phyloP scores from a whole-genome alignment of 2,329 filamentous ascomycete species.

The Claviceps fusiformis region DNA sequence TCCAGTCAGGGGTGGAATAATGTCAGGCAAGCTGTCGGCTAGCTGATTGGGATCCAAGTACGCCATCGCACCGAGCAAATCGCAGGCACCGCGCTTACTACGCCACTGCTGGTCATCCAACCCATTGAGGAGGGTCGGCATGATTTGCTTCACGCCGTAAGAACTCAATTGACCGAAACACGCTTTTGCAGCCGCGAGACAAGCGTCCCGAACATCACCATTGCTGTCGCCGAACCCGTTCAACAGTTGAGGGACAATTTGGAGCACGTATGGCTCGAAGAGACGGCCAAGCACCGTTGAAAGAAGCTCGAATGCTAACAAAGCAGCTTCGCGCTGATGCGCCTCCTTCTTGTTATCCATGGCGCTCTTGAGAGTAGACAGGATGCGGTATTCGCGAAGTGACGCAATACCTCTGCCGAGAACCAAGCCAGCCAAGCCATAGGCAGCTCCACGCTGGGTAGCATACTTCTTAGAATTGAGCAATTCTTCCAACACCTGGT shows the following conservation, averaged over 20 bases:
- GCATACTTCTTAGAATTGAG: conserved; percentile 83
- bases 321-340: conserved; percentile 75
- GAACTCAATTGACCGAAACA: conserved; percentile 91
- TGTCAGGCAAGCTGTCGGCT: conserved; percentile 81
- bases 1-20: conserved; percentile 87
- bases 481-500: conserved; percentile 69
- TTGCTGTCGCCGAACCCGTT: conserved; percentile 80
- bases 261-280: conserved; percentile 94
- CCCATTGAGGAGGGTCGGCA: conserved; percentile 82
- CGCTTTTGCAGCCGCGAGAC: conserved; percentile 82
- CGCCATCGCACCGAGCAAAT: conserved; percentile 93
- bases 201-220: conserved; percentile 81
- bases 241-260: conserved; percentile 83
- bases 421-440: conserved; percentile 83
- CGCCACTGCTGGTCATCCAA: conserved; percentile 95
- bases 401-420: conserved; percentile 74
- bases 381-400: conserved; percentile 72
- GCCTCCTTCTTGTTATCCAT: conserved; percentile 92
- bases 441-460: conserved; percentile 82
- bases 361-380: conserved; percentile 66
- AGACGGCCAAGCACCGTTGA: conserved; percentile 73
- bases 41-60: conserved; percentile 95
- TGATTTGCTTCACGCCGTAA: conserved; percentile 86
- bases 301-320: conserved; percentile 82
- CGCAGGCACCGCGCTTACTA: conserved; percentile 95